These are phyloP conservation scores for Graphiopsis chlorocephala DNA, from an alignment of 2,329 filamentous ascomycete species.

Conservation along the genomic window DNA sequence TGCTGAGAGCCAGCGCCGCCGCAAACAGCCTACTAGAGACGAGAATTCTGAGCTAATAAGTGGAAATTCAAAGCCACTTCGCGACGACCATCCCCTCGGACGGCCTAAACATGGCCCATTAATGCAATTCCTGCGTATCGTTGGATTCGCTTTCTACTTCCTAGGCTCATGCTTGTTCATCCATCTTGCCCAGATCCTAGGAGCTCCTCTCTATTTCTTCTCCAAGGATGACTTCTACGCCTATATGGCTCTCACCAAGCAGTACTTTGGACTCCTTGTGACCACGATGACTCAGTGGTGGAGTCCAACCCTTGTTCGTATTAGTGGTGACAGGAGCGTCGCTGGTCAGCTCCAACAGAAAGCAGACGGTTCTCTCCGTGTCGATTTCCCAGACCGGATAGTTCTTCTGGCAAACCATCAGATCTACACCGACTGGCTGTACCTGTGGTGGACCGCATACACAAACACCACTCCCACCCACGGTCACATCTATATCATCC, in stretches of 20 bases:
- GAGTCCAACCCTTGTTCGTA: constrained; percentile 73
- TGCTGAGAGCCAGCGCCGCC: constrained; percentile 9
- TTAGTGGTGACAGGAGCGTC: constrained; percentile 79
- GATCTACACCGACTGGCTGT: constrained; percentile 74
- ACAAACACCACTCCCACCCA: constrained; percentile 65
- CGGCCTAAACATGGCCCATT: constrained; percentile 42
- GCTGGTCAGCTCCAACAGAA: constrained; percentile 69
- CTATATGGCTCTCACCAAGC: constrained; percentile 84
- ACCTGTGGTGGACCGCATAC: constrained; percentile 90
- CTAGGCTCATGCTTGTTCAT: constrained; percentile 43
- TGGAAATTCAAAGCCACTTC: neutral
- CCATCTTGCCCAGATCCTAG: constrained; percentile 68
- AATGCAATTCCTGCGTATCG: constrained; percentile 44
- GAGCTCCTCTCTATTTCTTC: constrained; percentile 69
- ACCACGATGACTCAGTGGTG: constrained; percentile 82
- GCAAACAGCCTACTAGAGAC: neutral
- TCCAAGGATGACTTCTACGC: constrained; percentile 75
- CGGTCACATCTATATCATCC: constrained; percentile 83
- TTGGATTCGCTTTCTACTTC: constrained; percentile 47
- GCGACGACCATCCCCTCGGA: constrained; percentile 30
- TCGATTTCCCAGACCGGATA: constrained; percentile 75
- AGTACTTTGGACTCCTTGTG: constrained; percentile 72
- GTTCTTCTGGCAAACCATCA: constrained; percentile 86
- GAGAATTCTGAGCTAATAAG: neutral
- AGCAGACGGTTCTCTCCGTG: constrained; percentile 67